Base-by-base conservation (phyloP, 352 stramenopile genomes). In the Albugo candida region DNA sequence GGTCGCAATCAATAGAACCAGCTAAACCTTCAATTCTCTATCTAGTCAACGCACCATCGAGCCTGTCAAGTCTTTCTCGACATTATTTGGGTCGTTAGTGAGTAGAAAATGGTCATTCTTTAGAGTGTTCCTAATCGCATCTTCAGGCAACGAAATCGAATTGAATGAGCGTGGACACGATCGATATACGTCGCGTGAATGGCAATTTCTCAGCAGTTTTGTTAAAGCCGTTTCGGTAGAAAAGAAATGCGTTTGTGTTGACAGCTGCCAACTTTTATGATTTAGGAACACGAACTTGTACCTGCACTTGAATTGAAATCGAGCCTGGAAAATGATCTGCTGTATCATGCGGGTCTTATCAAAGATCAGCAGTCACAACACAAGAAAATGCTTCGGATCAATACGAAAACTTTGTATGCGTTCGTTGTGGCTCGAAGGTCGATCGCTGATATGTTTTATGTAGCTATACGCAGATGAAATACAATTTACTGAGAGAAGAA, bases 401-500 rank as follows among this genome's bases (percentile, higher is more conserved):
- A 91, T 53, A 91, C 77, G 38, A 86, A 86, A 56, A 86, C 66
- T 21, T 62, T 86, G 49, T 43, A 43, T 8, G 38, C 38, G 20
- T 43, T 43, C 8, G 38, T 10, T 43, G 17, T 3, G 38, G 8
- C 8, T 10, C 17, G 3, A 8, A 24, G 8, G 8, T 24, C 3
- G 20, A 24, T 43, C 3, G 20, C 38, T 17, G 41, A 47, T 18
- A 10, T 3, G 3, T 43, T 19, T 24, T 8, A 3, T 43, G 38
- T 24, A 43, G 38, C 17, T 98, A 98, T 56, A 84, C 81, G 27
- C 93, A 98, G 60, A 75, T 91, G 61, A 97, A 97, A 63, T 98
- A 95, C 59, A 98, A 97, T 58, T 59, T 98, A 35, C 65, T 97
- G 20, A 80, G 80, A 13, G 94, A 98, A 61, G 92, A 98, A 65